Conservation (phyloP, 1,139 yeast genomes). For the Maudiozyma humilis region DNA sequence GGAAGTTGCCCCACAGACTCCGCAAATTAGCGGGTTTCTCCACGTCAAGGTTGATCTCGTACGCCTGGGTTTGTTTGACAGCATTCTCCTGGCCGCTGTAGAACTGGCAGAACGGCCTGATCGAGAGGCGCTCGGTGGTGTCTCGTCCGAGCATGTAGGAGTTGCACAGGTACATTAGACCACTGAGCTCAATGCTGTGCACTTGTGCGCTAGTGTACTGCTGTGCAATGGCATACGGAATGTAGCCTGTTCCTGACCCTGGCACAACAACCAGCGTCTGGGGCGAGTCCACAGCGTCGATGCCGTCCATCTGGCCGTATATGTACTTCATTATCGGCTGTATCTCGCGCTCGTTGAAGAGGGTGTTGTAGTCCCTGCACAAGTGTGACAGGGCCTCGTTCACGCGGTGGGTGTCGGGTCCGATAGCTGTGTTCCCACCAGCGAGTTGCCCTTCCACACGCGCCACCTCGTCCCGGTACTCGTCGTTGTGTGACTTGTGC, state of each 20-base stretch:
- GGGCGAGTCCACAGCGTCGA: not conserved
- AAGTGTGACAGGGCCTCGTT: conserved; percentile 67
- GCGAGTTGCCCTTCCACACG: not conserved
- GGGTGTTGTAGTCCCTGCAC: conserved; percentile 61
- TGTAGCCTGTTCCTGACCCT: conserved; percentile 71
- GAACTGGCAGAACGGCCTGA: conserved; percentile 64
- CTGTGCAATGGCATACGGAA: conserved; percentile 54
- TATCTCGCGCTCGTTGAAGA: conserved; percentile 39
- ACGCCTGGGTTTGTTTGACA: conserved; percentile 44
- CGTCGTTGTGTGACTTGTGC: not conserved
- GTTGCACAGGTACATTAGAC: conserved; percentile 60
- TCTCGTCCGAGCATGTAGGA: conserved; percentile 40
- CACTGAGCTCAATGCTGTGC: conserved; percentile 64
- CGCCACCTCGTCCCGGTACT: not conserved
- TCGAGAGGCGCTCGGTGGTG: conserved; percentile 7
- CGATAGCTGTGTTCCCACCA: not conserved
- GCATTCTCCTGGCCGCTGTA: conserved; percentile 57
- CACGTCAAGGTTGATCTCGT: conserved; percentile 34
- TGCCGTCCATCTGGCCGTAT: conserved; percentile 27
- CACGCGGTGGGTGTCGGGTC: conserved; percentile 34
- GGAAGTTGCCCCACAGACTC: conserved; percentile 59
- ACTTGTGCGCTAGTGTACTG: conserved; percentile 37
- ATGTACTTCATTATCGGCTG: conserved; percentile 48
- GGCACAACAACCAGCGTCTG: conserved; percentile 50
- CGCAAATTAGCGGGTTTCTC: conserved; percentile 41